These are phyloP conservation scores for Nicotiana noctiflora DNA, from an alignment of 257 asterid species.

Conservation along the genomic window DNA sequence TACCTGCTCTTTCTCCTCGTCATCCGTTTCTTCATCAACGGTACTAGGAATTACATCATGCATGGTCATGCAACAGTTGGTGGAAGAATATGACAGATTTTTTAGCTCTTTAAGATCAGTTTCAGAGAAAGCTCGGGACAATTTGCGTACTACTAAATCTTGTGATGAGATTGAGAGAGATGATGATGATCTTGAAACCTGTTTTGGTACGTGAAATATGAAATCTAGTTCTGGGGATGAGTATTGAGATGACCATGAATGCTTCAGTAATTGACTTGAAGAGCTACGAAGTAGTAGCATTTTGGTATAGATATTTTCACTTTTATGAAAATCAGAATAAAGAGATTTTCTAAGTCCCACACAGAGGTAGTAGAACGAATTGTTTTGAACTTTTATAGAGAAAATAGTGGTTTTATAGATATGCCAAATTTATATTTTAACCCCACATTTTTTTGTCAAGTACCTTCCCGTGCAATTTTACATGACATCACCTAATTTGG, in stretches of 20 bases:
- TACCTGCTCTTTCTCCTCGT: neutral
- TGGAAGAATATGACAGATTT: neutral
- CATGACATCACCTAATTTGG: no score
- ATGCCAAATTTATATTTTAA: neutral
- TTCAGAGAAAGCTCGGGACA: constrained; percentile 10
- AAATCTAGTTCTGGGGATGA: constrained; percentile 12
- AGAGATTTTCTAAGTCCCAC: no score
- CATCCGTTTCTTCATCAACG: constrained; percentile 13
- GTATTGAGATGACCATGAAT: constrained; percentile 4
- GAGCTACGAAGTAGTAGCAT: constrained; percentile 45
- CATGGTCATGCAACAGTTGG: constrained; percentile 20
- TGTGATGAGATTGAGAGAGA: neutral
- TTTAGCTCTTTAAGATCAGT: constrained; percentile 5
- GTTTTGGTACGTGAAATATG: neutral
- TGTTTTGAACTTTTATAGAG: no score
- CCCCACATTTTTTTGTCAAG: neutral
- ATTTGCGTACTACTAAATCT: neutral
- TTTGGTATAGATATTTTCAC: neutral
- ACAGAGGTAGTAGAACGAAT: no score
- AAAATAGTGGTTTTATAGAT: no score
- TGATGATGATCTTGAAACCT: constrained; percentile 12
- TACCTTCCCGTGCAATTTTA: no score
- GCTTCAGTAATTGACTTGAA: constrained; percentile 27
- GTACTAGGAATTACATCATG: constrained; percentile 7
- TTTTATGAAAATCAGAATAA: no score